A percentile compares a stretch with the other conserved stretches of the same genome.
These are phyloP conservation scores for Diaporthe citriasiana DNA, from an alignment of 2,329 filamentous ascomycete species.

Conservation along the genomic window DNA sequence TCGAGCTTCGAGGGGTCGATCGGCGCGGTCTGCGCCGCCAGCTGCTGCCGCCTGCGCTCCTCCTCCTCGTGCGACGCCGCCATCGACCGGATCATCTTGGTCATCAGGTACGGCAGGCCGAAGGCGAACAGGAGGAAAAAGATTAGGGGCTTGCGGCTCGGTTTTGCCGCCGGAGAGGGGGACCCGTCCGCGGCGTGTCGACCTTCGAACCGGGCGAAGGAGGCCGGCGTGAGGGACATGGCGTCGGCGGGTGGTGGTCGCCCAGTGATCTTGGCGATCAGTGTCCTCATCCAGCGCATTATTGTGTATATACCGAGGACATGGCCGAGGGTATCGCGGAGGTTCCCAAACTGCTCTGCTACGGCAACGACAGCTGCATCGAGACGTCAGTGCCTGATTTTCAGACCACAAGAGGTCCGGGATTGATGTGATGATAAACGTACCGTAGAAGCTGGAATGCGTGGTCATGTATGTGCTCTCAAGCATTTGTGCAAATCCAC, in stretches of 20 bases:
- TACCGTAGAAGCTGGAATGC: slow-evolving; percentile 98
- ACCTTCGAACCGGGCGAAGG: slow-evolving; percentile 91
- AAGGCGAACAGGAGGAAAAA: slow-evolving; percentile 97
- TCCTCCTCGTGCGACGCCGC: slow-evolving; percentile 89
- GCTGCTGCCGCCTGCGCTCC: slow-evolving; percentile 69
- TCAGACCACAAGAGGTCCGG: background rate
- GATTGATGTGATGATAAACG: slow-evolving; percentile 51
- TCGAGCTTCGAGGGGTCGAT: slow-evolving; percentile 93
- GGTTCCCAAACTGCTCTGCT: slow-evolving; percentile 94
- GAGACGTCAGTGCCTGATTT: slow-evolving; percentile 24
- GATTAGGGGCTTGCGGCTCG: slow-evolving; percentile 94
- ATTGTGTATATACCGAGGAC: slow-evolving; percentile 96
- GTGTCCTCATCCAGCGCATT: slow-evolving; percentile 92
- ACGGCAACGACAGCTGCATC: slow-evolving; percentile 93
- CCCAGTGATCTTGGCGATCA: slow-evolving; percentile 93
- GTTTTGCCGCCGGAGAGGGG: slow-evolving; percentile 70
- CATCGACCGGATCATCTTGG: slow-evolving; percentile 90
- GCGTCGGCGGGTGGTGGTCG: slow-evolving; percentile 90
- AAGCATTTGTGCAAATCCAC: slow-evolving; percentile 98
- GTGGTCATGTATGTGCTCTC: slow-evolving; percentile 99
- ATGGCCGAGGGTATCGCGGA: slow-evolving; percentile 93
- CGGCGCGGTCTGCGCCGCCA: slow-evolving; percentile 59
- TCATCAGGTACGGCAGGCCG: slow-evolving; percentile 96
- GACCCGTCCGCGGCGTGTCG: slow-evolving; percentile 73
- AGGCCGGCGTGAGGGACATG: slow-evolving; percentile 87